phyloP scores from a whole-genome alignment of 2,329 filamentous ascomycete species.

The Emergomyces africanus region DNA sequence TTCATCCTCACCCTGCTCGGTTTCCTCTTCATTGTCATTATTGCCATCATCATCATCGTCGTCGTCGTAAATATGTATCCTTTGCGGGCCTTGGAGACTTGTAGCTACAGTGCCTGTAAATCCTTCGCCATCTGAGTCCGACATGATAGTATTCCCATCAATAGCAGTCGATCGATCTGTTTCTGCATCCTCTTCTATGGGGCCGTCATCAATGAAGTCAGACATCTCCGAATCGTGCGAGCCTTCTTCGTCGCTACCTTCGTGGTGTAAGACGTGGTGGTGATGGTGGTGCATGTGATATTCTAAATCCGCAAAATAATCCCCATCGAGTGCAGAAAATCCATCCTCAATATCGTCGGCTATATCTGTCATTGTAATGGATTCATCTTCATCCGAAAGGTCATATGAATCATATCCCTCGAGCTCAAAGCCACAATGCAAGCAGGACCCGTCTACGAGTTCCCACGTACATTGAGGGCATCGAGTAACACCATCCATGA shows the following conservation, averaged over 20 bases:
- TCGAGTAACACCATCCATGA: constrained; percentile 47
- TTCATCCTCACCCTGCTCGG: constrained; percentile 12
- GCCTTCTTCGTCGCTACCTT: constrained; percentile 5
- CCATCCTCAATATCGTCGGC: constrained; percentile 20
- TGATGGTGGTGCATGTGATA: neutral
- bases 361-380: constrained; percentile 28
- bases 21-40: constrained; percentile 10
- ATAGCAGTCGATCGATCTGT: constrained; percentile 1
- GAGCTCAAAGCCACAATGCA: constrained; percentile 41
- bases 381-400: neutral
- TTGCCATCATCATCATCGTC: constrained; percentile 5
- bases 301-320: constrained; percentile 4
- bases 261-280: neutral
- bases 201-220: constrained; percentile 11
- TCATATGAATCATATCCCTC: constrained; percentile 32
- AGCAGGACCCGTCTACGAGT: constrained; percentile 47
- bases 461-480: constrained; percentile 53
- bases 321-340: constrained; percentile 19
- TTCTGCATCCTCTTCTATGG: constrained; percentile 7
- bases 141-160: constrained; percentile 5
- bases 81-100: neutral
- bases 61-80: neutral
- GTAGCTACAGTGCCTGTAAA: neutral
- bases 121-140: constrained; percentile 3
- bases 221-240: constrained; percentile 11